A percentile compares a stretch with the other conserved stretches of the same genome.
phyloP scores from a whole-genome alignment of 2,329 filamentous ascomycete species.

The Mariannaea elegans region DNA sequence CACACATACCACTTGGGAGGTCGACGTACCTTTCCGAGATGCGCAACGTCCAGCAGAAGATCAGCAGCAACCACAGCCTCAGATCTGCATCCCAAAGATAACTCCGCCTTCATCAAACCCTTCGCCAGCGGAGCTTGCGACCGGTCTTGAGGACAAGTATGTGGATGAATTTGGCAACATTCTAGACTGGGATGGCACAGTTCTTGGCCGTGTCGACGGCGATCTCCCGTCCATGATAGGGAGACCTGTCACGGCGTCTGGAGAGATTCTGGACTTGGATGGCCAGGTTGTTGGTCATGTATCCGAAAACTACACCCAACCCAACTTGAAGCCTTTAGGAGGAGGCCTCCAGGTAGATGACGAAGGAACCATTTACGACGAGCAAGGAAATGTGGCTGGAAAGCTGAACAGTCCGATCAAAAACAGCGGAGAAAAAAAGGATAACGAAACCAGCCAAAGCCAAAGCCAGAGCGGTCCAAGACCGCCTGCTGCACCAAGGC shows the following conservation, averaged over 20 bases:
- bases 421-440: constrained; percentile 8
- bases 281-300: constrained; percentile 83
- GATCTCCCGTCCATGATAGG: constrained; percentile 66
- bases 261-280: constrained; percentile 75
- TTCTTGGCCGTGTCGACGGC: constrained; percentile 61
- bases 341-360: constrained; percentile 64
- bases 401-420: constrained; percentile 62
- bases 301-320: constrained; percentile 62
- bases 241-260: constrained; percentile 53
- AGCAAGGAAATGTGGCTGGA: constrained; percentile 66
- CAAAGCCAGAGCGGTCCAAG: constrained; percentile 32
- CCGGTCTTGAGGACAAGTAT: constrained; percentile 56
- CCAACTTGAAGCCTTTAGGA: constrained; percentile 61
- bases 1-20: constrained; percentile 39
- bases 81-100: constrained; percentile 52
- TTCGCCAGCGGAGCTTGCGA: constrained; percentile 46
- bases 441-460: constrained; percentile 1
- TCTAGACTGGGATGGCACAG: constrained; percentile 57
- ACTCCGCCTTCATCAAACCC: constrained; percentile 48
- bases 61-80: constrained; percentile 25
- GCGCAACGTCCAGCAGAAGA: background rate
- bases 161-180: constrained; percentile 66
- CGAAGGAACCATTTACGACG: constrained; percentile 66
- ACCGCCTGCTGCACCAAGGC: constrained; percentile 50
- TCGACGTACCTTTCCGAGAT: constrained; percentile 33